Evolutionary conservation across 441 rosid species (phyloP).

Genomic region (Populus hybrid): DNA sequence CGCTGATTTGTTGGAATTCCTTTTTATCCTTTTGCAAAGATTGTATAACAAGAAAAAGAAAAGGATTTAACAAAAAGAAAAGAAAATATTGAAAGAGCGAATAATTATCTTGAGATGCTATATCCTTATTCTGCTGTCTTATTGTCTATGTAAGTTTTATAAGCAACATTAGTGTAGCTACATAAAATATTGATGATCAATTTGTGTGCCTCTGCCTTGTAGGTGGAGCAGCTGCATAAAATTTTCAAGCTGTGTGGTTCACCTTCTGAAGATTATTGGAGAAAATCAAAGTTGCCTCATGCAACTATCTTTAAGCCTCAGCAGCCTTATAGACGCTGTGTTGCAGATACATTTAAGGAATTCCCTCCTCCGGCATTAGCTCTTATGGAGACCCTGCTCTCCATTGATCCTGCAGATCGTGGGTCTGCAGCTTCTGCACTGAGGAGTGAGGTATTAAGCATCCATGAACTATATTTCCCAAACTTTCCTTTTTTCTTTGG

Average conservation of each 20-base stretch:
- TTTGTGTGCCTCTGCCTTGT: conserved; percentile 24
- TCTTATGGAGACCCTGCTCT: conserved; percentile 81
- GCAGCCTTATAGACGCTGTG: conserved; percentile 82
- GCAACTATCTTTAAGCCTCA: conserved; percentile 89
- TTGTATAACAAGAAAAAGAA: background rate
- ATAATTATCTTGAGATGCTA: background rate
- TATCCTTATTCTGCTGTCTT: background rate
- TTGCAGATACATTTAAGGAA: conserved; percentile 88
- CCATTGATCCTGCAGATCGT: conserved; percentile 85
- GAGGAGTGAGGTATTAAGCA: conserved; percentile 61
- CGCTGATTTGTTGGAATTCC: background rate
- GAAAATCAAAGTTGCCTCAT: conserved; percentile 85
- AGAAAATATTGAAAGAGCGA: background rate
- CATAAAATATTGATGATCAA: background rate
- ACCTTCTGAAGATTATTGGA: conserved; percentile 93
- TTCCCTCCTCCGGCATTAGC: conserved; percentile 78
- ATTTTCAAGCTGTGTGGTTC: conserved; percentile 97
- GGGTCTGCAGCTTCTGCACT: conserved; percentile 81
- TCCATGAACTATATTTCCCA: conserved; percentile 3
- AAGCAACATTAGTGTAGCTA: background rate
- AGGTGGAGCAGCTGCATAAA: conserved; percentile 98
- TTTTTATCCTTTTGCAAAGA: background rate
- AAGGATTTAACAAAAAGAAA: background rate
- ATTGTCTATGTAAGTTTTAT: background rate
- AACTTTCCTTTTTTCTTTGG: background rate